Conservation (phyloP, 371 early-diverging fungal genomes). For the Saksenaea vasiformis region DNA sequence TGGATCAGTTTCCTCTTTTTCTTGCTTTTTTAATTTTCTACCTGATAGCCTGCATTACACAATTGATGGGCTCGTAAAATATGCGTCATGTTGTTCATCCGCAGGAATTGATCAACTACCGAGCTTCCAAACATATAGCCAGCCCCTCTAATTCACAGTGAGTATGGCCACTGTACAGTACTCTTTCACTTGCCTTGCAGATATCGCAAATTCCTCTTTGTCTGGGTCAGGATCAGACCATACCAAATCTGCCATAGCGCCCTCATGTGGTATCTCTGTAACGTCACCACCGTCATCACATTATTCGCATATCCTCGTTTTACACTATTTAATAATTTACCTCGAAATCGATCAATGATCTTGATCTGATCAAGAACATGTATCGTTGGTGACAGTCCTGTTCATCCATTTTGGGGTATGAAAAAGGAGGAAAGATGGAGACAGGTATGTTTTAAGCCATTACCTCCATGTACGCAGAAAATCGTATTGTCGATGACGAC, state of each 20-base stretch:
- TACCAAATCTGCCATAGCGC: constrained; percentile 98
- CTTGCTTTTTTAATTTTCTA: constrained; percentile 18
- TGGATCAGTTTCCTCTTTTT: not conserved
- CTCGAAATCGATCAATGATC: constrained; percentile 87
- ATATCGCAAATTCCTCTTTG: constrained; percentile 82
- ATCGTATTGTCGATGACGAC: constrained; percentile 92
- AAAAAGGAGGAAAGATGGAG: not conserved
- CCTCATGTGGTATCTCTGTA: constrained; percentile 95
- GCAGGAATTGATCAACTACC: constrained; percentile 83
- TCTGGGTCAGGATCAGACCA: constrained; percentile 97
- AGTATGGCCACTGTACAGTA: not conserved
- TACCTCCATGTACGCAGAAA: constrained; percentile 97
- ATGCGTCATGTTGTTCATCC: constrained; percentile 84
- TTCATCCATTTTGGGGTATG: not conserved
- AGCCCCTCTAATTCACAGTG: constrained; percentile 70
- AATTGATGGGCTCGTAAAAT: constrained; percentile 96
- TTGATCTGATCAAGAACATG: constrained; percentile 93
- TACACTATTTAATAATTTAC: constrained; percentile 39
- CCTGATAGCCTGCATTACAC: constrained; percentile 95
- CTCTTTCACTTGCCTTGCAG: constrained; percentile 63
- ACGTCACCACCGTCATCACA: not conserved
- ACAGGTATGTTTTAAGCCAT: not conserved
- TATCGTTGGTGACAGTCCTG: constrained; percentile 89
- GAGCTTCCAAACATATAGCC: constrained; percentile 92
- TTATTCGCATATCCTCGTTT: not conserved